Conservation (phyloP, 2,329 filamentous ascomycete genomes). For the Aspergillus luchuensis region DNA sequence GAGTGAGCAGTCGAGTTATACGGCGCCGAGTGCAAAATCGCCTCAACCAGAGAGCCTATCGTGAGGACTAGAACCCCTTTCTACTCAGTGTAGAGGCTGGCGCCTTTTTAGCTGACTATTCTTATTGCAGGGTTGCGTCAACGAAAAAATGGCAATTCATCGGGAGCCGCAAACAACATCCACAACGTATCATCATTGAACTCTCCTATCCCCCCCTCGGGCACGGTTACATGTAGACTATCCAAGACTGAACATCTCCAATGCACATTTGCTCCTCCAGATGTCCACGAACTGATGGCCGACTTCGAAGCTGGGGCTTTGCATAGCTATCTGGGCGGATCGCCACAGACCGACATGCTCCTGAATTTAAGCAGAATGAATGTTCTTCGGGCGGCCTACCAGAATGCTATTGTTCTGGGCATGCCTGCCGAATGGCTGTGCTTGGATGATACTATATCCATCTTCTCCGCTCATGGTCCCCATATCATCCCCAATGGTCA, state of each 20-base stretch:
- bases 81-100: no score
- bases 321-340: constrained; percentile 11
- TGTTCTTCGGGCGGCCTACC: constrained; percentile 29
- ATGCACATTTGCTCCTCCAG: background rate
- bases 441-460: background rate
- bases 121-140: background rate
- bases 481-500: background rate
- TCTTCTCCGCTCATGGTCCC: background rate
- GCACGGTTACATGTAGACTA: no score
- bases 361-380: constrained; percentile 30
- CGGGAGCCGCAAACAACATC: no score
- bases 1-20: constrained; percentile 16
- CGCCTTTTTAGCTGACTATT: no score
- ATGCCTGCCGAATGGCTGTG: background rate
- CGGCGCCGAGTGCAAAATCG: constrained; percentile 26
- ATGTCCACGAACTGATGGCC: background rate
- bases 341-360: constrained; percentile 28
- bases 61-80: constrained; percentile 11
- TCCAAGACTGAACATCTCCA: no score
- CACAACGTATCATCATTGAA: no score
- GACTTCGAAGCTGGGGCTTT: background rate
- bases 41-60: constrained; percentile 23
- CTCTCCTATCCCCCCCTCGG: no score
- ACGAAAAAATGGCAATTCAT: background rate
- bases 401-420: constrained; percentile 1